phyloP scores from a whole-genome alignment of 306 rosid genomes.

The Prinsepia uniflora region DNA sequence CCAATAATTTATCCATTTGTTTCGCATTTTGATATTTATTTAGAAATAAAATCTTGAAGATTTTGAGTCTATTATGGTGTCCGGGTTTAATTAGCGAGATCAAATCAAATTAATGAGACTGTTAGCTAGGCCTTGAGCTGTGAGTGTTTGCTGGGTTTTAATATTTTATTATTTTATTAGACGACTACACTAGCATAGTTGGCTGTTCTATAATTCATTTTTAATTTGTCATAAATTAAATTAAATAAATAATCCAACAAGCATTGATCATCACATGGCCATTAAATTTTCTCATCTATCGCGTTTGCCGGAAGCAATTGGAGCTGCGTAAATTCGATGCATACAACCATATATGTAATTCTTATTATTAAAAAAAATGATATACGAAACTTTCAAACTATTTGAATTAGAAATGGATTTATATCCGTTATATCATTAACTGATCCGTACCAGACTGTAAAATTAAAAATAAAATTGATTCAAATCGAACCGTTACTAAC shows the following conservation, averaged over 20 bases:
- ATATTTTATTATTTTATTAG: neutral
- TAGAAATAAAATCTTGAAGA: neutral
- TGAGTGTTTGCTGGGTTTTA: neutral
- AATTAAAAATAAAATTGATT: too few species aligned
- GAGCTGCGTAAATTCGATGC: too few species aligned
- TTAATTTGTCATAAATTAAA: neutral
- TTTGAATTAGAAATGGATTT: too few species aligned
- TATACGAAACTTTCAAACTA: too few species aligned
- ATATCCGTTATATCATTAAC: too few species aligned
- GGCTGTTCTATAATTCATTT: neutral
- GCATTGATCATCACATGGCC: constrained; percentile 13
- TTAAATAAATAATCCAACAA: neutral
- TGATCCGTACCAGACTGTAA: too few species aligned
- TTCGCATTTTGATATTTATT: neutral
- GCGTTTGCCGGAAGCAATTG: neutral
- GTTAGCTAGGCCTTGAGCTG: neutral
- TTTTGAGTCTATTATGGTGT: neutral
- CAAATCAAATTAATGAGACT: neutral
- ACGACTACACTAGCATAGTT: neutral
- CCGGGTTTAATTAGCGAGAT: neutral
- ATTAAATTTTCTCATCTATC: neutral
- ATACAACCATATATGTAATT: too few species aligned
- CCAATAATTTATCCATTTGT: too few species aligned
- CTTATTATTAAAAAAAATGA: too few species aligned
- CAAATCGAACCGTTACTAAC: too few species aligned